Conservation (phyloP, 2,329 filamentous ascomycete genomes). For the Botrytis medusae region DNA sequence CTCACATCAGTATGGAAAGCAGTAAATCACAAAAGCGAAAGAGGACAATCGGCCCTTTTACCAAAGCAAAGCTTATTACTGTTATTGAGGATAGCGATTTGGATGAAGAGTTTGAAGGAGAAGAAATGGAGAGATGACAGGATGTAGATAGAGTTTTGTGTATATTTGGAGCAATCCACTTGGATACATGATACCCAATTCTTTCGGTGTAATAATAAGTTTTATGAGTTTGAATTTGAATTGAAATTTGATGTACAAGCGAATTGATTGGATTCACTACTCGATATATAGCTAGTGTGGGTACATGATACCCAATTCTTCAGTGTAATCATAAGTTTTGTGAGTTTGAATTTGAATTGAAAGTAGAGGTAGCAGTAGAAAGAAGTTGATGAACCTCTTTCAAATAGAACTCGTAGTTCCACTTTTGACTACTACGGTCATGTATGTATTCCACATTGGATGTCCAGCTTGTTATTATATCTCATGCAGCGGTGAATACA, state of each 20-base stretch:
- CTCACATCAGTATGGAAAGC: conserved; percentile 27
- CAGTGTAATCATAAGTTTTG: too few species aligned
- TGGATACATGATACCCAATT: background rate
- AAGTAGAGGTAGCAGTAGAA: too few species aligned
- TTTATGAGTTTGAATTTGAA: background rate
- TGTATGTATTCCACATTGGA: too few species aligned
- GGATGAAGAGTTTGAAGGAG: conserved; percentile 48
- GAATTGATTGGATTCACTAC: background rate
- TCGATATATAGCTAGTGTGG: background rate
- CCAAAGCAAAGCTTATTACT: conserved; percentile 32
- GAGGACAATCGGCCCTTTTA: conserved; percentile 22
- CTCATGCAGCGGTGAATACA: too few species aligned
- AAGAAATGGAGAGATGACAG: background rate
- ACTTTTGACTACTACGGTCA: too few species aligned
- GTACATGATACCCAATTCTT: too few species aligned
- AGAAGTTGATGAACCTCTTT: too few species aligned
- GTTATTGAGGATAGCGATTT: conserved; percentile 58
- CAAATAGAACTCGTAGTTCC: too few species aligned
- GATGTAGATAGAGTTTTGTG: background rate
- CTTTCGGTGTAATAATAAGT: background rate
- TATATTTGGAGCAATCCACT: background rate
- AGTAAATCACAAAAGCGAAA: conserved; percentile 20
- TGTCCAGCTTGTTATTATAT: too few species aligned
- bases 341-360: too few species aligned
- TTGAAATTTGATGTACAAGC: background rate